A percentile compares a stretch with the other conserved stretches of the same genome.
These are phyloP conservation scores for Pyrenophora seminiperda DNA, from an alignment of 2,329 filamentous ascomycete species.

Conservation along the genomic window DNA sequence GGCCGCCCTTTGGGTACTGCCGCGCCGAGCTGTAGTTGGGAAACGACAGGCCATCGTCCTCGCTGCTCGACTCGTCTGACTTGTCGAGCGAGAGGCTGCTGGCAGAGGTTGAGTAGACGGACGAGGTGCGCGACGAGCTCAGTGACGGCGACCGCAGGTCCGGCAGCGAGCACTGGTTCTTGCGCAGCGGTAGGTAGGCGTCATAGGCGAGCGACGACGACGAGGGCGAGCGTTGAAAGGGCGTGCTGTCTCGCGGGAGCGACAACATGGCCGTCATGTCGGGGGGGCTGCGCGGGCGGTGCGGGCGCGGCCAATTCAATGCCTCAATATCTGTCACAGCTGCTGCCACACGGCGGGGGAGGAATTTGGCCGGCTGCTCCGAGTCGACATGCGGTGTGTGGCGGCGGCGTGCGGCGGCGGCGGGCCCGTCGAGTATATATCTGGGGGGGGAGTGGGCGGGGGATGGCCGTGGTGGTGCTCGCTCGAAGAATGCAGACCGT, in stretches of 20 bases:
- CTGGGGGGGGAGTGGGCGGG: constrained; percentile 5
- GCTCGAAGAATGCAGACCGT: constrained; percentile 17
- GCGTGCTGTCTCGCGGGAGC: constrained; percentile 33
- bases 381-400: constrained; percentile 43
- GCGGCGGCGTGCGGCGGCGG: constrained; percentile 10
- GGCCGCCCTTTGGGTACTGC: constrained; percentile 18
- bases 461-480: constrained; percentile 16
- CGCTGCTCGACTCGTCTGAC: constrained; percentile 52
- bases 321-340: constrained; percentile 29
- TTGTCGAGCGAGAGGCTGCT: constrained; percentile 67
- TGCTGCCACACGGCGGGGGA: constrained; percentile 37
- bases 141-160: constrained; percentile 46
- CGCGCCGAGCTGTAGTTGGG: constrained; percentile 48
- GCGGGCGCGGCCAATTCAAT: constrained; percentile 14
- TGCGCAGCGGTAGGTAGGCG: constrained; percentile 39
- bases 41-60: constrained; percentile 54
- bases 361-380: constrained; percentile 17
- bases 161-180: constrained; percentile 42
- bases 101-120: constrained; percentile 66
- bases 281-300: constrained; percentile 12
- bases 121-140: constrained; percentile 53
- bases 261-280: constrained; percentile 50
- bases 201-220: constrained; percentile 54
- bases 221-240: constrained; percentile 52
- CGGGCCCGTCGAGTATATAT: constrained; percentile 13